Percentiles rank a stretch among this genome's conserved stretches.
Evolutionary conservation across 2,329 filamentous ascomycete species (phyloP).

Genomic region (Pseudofabraea citricarpa): DNA sequence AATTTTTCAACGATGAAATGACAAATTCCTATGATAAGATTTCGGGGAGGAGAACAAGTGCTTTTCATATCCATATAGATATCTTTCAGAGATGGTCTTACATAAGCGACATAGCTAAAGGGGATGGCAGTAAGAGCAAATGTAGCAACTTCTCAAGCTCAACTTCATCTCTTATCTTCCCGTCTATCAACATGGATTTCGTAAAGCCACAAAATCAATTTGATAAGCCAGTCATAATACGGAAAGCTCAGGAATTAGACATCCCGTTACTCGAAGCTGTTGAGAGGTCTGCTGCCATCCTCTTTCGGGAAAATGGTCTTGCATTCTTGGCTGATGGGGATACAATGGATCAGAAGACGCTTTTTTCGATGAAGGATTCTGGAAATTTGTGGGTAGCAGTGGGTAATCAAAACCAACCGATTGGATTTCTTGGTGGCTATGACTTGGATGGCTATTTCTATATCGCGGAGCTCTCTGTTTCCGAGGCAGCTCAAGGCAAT

Average conservation of each 20-base stretch:
- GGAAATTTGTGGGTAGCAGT: constrained; percentile 25
- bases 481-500: constrained; percentile 21
- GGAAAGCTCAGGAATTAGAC: constrained; percentile 20
- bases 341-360: constrained; percentile 16
- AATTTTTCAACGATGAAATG: too few relatives aligned
- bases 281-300: constrained; percentile 23
- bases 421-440: constrained; percentile 24
- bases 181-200: too few relatives aligned
- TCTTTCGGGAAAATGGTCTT: constrained; percentile 20
- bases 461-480: constrained; percentile 25
- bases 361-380: constrained; percentile 16
- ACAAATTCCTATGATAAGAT: too few relatives aligned
- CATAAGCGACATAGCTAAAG: too few relatives aligned
- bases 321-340: constrained; percentile 16
- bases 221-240: constrained; percentile 13
- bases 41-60: too few relatives aligned
- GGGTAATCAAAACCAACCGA: constrained; percentile 19
- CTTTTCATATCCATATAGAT: too few relatives aligned
- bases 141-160: too few relatives aligned
- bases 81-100: too few relatives aligned
- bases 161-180: too few relatives aligned
- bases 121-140: too few relatives aligned
- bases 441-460: constrained; percentile 24
- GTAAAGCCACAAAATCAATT: neutral
- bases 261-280: constrained; percentile 22